phyloP scores from a whole-genome alignment of 768 basidiomycete species.

The Auricularia cornea region DNA sequence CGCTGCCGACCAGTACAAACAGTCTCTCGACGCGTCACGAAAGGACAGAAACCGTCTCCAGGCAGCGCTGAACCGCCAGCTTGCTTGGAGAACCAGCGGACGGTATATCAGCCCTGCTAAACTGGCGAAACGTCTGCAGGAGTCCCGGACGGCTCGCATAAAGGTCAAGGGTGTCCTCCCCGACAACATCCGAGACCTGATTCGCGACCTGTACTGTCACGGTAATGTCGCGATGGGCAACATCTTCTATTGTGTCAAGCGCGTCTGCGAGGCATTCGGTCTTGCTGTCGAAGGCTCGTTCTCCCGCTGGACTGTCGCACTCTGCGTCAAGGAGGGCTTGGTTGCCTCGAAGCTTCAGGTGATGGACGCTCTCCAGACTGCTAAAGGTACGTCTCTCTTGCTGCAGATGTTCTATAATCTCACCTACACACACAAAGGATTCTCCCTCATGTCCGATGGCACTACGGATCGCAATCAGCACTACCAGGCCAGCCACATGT shows the following conservation, averaged over 20 bases:
- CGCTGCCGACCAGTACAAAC: not conserved
- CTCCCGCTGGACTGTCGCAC: not conserved
- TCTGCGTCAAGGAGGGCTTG: not conserved
- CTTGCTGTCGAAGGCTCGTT: not conserved
- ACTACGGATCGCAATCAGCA: not conserved
- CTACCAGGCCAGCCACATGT: not conserved
- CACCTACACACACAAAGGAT: not conserved
- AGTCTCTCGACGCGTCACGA: not conserved
- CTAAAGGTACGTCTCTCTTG: not conserved
- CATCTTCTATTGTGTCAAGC: conserved; percentile 39
- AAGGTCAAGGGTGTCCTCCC: not conserved
- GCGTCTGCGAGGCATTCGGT: conserved; percentile 16
- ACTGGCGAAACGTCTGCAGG: not conserved
- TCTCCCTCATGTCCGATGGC: not conserved
- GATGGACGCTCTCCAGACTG: not conserved
- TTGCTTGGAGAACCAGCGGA: not conserved
- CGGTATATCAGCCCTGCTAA: not conserved
- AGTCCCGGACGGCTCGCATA: not conserved
- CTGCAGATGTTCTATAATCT: not conserved
- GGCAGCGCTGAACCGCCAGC: not conserved
- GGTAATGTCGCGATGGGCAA: conserved; percentile 31
- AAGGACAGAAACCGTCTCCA: not conserved
- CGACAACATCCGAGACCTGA: not conserved
- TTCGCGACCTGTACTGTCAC: not conserved
- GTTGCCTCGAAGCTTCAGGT: not conserved